Conservation (phyloP, 2,329 filamentous ascomycete genomes). For the Trichophyton benhamiae region DNA sequence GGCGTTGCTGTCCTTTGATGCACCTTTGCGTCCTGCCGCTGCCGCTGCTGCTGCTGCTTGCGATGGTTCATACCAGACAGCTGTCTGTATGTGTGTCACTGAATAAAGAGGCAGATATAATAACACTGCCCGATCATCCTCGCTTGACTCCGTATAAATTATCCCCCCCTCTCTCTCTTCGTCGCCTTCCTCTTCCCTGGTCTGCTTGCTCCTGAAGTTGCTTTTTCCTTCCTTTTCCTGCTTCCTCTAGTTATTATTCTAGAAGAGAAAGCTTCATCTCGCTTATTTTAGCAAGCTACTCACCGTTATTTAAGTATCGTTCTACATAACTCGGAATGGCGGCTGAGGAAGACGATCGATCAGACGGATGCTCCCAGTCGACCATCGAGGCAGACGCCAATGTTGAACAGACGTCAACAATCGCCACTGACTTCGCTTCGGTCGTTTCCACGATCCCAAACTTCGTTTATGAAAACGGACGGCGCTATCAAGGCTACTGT, state of each 20-base stretch:
- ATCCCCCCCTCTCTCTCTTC: too few relatives aligned
- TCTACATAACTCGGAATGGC: neutral
- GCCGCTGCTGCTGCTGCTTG: too few relatives aligned
- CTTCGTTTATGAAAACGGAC: constrained; percentile 15
- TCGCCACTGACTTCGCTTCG: constrained; percentile 10
- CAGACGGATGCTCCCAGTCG: neutral
- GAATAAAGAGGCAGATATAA: neutral
- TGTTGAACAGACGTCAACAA: neutral
- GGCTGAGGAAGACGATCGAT: neutral
- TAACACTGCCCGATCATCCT: too few relatives aligned
- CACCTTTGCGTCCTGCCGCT: too few relatives aligned
- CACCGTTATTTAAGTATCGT: too few relatives aligned
- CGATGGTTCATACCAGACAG: too few relatives aligned
- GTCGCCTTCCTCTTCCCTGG: too few relatives aligned
- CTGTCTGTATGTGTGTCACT: neutral
- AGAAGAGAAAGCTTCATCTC: neutral
- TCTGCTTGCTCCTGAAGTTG: neutral
- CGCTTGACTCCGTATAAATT: too few relatives aligned
- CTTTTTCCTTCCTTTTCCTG: neutral
- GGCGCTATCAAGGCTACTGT: constrained; percentile 15
- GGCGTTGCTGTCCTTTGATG: neutral
- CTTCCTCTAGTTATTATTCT: too few relatives aligned
- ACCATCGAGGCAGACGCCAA: constrained; percentile 11
- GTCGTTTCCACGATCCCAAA: constrained; percentile 11
- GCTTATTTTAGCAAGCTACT: neutral